Base-by-base conservation (phyloP, 179 eudicot genomes). In the Amaranthus tricolor region DNA sequence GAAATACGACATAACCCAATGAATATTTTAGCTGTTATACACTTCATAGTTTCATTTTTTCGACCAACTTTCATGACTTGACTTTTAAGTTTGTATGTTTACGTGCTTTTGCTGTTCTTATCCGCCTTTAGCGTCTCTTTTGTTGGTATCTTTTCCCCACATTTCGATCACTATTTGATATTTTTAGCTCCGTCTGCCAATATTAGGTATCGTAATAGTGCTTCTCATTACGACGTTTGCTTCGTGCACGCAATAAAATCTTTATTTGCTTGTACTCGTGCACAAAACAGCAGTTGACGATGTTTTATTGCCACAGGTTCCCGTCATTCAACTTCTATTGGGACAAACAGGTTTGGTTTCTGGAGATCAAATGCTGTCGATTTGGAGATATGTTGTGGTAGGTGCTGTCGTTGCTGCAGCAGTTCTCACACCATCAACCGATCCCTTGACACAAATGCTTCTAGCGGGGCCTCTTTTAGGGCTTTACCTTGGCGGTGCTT, bases 331-430 rank as follows among this genome's bases (percentile, higher is more conserved):
- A 72, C 86, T 95, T 50, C 82, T 95, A 64, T 76, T 95, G 73
- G 99, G 99, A 60, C 97, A 95, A 91, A 83, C 86, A 44, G 99
- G 99, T n/a, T 74, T 95, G 69, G 96, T 95, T 9, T 82, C 97
- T 0, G 94, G 95, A 49, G 97, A 93, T 49, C 97, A 95, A 87
- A 95, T 95, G 99, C 88, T 95, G 40, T 95, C 99, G 4, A 88
- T 95, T 19, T 95, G 99, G 99, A 90, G 99, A 91, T 95, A 95
- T 31, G 97, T 95, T 52, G 99, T 95, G 79, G 99, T 95, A 9
- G 97, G 99, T 24, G 89, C 99, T 17, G 99, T 95, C 14, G 84
- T 95, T 55, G 99, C 95, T 16, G 97, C 99, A 19, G 99, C 99
- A 57, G 86, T 95, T 64, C 93, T 95, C 66, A 95, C 99, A 12